Percentiles rank a stretch among this genome's conserved stretches.
These are phyloP conservation scores for Penicillium taxi DNA, from an alignment of 495 filamentous ascomycete species.

Conservation along the genomic window DNA sequence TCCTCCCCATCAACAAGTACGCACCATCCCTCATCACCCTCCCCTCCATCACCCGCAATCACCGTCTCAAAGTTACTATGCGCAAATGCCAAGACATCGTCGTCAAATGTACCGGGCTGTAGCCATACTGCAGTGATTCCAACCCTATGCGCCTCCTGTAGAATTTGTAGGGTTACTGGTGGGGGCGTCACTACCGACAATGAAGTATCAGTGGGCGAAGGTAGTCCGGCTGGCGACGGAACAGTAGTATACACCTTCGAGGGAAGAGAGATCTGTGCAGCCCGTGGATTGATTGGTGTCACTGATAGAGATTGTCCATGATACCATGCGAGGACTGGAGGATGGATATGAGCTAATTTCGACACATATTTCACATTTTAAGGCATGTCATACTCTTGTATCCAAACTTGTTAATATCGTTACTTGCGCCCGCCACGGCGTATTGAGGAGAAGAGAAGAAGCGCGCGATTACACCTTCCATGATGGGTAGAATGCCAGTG, in stretches of 20 bases:
- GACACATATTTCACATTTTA: background rate
- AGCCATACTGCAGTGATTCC: slow-evolving; percentile 81
- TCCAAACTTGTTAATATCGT: slow-evolving; percentile 78
- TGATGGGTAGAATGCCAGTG: slow-evolving; percentile 16
- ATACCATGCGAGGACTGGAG: slow-evolving; percentile 86
- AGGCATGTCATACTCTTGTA: slow-evolving; percentile 72
- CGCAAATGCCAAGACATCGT: slow-evolving; percentile 62
- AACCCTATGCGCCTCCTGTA: slow-evolving; percentile 71
- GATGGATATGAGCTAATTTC: background rate
- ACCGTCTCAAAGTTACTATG: slow-evolving; percentile 56
- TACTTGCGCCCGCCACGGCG: slow-evolving; percentile 86
- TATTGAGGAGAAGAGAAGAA: slow-evolving; percentile 85
- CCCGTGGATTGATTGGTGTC: slow-evolving; percentile 73
- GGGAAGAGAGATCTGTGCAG: slow-evolving; percentile 49
- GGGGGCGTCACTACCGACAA: slow-evolving; percentile 82
- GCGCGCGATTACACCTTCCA: slow-evolving; percentile 53
- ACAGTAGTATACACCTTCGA: slow-evolving; percentile 53
- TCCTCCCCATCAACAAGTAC: slow-evolving; percentile 83
- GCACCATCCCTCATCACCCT: slow-evolving; percentile 75
- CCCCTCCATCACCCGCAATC: slow-evolving; percentile 61
- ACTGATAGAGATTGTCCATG: slow-evolving; percentile 64
- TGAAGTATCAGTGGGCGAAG: slow-evolving; percentile 59
- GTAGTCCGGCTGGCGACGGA: slow-evolving; percentile 54
- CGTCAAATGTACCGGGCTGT: slow-evolving; percentile 83
- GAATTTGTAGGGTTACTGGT: slow-evolving; percentile 53